Evolutionary conservation across 345 rosid species (phyloP).

Genomic region (Lumnitzera racemosa): DNA sequence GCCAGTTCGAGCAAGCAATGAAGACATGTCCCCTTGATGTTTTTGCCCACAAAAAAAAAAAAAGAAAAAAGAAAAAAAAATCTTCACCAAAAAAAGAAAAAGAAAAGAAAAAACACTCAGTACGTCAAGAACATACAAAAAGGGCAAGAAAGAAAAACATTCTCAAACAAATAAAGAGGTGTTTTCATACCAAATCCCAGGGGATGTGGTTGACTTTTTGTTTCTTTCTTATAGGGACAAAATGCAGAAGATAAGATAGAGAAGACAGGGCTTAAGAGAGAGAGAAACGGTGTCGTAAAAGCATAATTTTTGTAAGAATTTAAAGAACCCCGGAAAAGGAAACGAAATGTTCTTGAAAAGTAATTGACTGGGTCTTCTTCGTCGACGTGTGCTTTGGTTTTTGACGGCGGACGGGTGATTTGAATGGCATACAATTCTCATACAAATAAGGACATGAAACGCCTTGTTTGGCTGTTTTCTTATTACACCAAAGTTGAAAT

Average conservation of each 20-base stretch:
- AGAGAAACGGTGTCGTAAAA: no score
- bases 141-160: not conserved
- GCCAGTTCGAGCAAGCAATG: slow-evolving; percentile 47
- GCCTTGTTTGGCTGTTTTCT: no score
- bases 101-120: not conserved
- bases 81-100: not conserved
- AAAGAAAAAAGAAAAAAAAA: not conserved
- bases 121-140: not conserved
- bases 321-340: no score
- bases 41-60: not conserved
- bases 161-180: not conserved
- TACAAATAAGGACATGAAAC: not conserved
- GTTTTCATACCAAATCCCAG: not conserved
- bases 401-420: not conserved
- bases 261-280: no score
- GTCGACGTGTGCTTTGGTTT: no score
- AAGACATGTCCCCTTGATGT: slow-evolving; percentile 22
- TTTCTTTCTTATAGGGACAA: not conserved
- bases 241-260: no score
- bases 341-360: no score
- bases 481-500: not conserved
- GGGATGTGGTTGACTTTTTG: not conserved
- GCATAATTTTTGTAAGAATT: no score
- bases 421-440: not conserved
- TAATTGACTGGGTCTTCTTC: no score